phyloP scores from a whole-genome alignment of 345 rosid genomes.

The Heritiera littoralis region DNA sequence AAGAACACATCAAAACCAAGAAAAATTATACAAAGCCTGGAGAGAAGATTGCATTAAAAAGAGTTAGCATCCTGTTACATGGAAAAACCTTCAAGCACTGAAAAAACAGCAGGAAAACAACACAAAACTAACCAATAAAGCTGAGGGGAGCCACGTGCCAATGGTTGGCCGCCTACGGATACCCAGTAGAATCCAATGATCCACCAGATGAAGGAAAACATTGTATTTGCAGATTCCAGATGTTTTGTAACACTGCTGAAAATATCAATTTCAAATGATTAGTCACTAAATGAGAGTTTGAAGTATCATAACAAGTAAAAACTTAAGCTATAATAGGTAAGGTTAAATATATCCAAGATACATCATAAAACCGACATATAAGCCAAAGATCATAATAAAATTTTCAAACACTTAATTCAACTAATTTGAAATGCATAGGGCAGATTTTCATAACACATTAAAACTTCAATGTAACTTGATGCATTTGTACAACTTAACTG shows the following conservation, averaged over 20 bases:
- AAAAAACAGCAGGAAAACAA: conserved; percentile 13
- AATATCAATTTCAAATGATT: conserved; percentile 20
- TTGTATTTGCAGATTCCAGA: conserved; percentile 95
- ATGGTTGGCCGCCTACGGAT: conserved; percentile 80
- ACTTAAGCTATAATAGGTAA: neutral
- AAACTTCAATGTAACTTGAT: neutral
- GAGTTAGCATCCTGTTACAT: conserved; percentile 23
- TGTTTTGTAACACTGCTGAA: conserved; percentile 74
- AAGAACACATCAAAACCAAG: conserved; percentile 97
- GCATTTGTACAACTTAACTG: neutral
- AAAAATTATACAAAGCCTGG: conserved; percentile 92
- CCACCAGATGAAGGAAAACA: conserved; percentile 99
- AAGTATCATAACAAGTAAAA: neutral
- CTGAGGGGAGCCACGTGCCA: conserved; percentile 70
- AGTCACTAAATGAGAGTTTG: neutral
- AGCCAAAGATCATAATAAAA: neutral
- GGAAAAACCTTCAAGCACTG: conserved; percentile 8
- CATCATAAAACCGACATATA: neutral
- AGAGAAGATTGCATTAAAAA: conserved; percentile 24
- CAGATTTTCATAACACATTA: neutral
- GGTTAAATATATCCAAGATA: neutral
- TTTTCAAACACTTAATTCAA: neutral
- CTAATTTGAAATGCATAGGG: neutral
- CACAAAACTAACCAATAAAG: conserved; percentile 74
- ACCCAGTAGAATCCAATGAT: conserved; percentile 99